Evolutionary conservation across 148 eudicot genomes (phyloP).

Genomic region (Vaccinium macrocarpon): DNA sequence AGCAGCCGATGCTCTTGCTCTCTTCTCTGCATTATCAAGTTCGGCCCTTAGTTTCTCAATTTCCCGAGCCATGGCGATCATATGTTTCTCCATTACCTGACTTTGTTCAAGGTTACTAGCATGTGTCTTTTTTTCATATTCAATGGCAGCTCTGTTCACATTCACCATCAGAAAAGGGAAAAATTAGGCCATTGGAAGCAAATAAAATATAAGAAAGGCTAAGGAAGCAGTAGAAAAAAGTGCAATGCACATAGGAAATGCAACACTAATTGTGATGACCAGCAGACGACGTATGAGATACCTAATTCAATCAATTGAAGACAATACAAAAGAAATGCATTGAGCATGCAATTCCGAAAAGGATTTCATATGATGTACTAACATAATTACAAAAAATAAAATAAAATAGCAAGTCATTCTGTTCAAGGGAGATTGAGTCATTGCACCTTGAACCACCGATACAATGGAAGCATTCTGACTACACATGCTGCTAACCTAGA

Average conservation of each 20-base stretch:
- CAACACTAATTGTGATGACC: not conserved
- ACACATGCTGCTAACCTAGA: not conserved
- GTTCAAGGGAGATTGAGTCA: not conserved
- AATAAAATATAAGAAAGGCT: not conserved
- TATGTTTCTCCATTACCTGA: constrained; percentile 59
- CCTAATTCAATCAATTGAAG: no score
- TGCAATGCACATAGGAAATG: not conserved
- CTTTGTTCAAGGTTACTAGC: constrained; percentile 43
- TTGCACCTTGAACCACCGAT: not conserved
- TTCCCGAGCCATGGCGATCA: constrained; percentile 45
- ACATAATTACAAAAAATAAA: not conserved
- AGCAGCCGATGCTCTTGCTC: constrained; percentile 60
- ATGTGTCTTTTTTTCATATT: constrained; percentile 60
- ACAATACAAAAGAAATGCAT: not conserved
- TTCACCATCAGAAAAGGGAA: constrained; percentile 10
- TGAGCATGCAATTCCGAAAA: not conserved
- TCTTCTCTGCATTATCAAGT: constrained; percentile 69
- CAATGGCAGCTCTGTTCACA: constrained; percentile 62
- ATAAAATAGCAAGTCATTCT: not conserved
- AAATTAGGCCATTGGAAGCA: not conserved
- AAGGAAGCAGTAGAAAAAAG: not conserved
- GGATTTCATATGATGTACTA: not conserved
- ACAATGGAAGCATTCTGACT: not conserved
- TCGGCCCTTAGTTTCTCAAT: constrained; percentile 57
- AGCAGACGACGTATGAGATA: not conserved